Evolutionary conservation across 2,329 filamentous ascomycete genomes (phyloP).

Genomic region (Aspergillus pseudoviridinutans): DNA sequence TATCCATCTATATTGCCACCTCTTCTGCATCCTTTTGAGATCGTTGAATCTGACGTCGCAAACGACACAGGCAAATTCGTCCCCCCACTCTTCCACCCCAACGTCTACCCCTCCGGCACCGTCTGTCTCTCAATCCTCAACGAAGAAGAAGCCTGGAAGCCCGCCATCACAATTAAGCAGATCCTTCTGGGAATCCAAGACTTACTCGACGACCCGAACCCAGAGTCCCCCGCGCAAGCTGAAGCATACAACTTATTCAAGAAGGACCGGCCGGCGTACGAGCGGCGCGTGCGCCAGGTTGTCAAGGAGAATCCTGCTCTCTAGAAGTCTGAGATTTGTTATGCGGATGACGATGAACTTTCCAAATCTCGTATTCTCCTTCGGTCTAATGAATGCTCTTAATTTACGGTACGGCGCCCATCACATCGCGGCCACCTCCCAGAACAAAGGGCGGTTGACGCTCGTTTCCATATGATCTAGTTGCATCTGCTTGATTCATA

Average conservation of each 20-base stretch:
- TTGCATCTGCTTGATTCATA: background rate
- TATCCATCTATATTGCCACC: background rate
- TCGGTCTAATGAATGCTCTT: background rate
- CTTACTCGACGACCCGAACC: conserved; percentile 92
- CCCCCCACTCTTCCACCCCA: conserved; percentile 94
- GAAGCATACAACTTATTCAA: conserved; percentile 97
- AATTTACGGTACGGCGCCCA: background rate
- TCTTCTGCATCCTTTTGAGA: background rate
- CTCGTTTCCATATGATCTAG: background rate
- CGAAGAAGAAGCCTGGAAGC: conserved; percentile 98
- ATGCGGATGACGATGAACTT: background rate
- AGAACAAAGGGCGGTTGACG: background rate
- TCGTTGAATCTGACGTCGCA: background rate
- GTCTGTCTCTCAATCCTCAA: conserved; percentile 97
- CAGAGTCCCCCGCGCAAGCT: conserved; percentile 91
- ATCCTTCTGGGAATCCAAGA: conserved; percentile 95
- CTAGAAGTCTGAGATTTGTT: conserved; percentile 31
- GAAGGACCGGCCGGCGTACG: conserved; percentile 81
- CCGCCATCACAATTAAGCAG: conserved; percentile 96
- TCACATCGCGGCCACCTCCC: background rate
- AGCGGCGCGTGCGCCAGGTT: conserved; percentile 78
- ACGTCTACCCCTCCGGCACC: conserved; percentile 96
- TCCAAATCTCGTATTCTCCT: background rate
- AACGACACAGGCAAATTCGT: conserved; percentile 76
- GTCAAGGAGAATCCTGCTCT: conserved; percentile 86